A percentile compares a stretch with the other conserved stretches of the same genome.
phyloP scores from a whole-genome alignment of 768 basidiomycete species.

The Mycena polygramma region DNA sequence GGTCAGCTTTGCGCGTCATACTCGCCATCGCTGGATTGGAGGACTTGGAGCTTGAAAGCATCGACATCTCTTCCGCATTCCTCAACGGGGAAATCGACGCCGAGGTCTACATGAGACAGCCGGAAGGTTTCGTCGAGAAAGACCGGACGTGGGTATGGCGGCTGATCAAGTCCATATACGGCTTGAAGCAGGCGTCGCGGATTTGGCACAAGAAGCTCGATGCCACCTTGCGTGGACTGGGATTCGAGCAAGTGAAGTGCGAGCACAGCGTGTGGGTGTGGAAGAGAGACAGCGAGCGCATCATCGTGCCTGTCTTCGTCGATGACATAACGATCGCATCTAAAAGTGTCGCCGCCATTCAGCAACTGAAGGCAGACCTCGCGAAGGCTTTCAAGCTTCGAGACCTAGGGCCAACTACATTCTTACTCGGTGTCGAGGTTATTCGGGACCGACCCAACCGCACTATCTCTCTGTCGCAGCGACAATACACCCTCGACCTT shows the following conservation, averaged over 20 bases:
- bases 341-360: not conserved
- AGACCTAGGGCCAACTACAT: constrained; percentile 44
- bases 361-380: constrained; percentile 41
- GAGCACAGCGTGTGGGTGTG: too few relatives aligned
- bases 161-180: too few relatives aligned
- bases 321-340: constrained; percentile 43
- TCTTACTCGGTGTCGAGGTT: constrained; percentile 50
- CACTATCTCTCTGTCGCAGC: constrained; percentile 38
- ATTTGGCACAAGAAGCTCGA: constrained; percentile 36
- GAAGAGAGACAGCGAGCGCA: constrained; percentile 24
- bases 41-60: constrained; percentile 43
- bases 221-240: constrained; percentile 30
- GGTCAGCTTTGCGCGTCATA: constrained; percentile 39
- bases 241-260: constrained; percentile 22
- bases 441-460: constrained; percentile 40
- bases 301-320: constrained; percentile 47
- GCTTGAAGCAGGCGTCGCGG: constrained; percentile 52
- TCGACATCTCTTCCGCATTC: constrained; percentile 47
- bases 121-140: constrained; percentile 42
- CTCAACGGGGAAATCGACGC: constrained; percentile 46
- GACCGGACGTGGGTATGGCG: constrained; percentile 36
- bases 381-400: constrained; percentile 46
- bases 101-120: constrained; percentile 51
- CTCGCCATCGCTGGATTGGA: constrained; percentile 45
- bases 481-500: constrained; percentile 43